phyloP scores from a whole-genome alignment of 164 flowering plant genomes.

The Vitis cinerea region DNA sequence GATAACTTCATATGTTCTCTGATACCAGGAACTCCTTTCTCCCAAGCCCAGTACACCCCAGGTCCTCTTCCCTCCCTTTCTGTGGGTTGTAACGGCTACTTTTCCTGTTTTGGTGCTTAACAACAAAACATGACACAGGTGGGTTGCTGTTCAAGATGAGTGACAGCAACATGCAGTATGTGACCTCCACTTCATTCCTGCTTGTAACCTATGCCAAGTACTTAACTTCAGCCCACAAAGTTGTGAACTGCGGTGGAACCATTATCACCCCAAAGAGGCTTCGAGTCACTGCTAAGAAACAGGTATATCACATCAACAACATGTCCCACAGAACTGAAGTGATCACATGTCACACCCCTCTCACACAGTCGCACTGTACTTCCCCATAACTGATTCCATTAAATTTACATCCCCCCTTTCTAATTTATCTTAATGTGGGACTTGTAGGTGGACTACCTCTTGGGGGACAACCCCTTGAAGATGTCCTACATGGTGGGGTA shows the following conservation, averaged over 20 bases:
- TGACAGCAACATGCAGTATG: conserved; percentile 84
- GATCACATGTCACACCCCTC: too few relatives aligned
- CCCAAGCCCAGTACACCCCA: conserved; percentile 72
- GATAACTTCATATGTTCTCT: conserved; percentile 81
- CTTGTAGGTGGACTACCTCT: conserved; percentile 75
- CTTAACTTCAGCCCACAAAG: conserved; percentile 48
- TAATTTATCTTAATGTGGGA: background rate
- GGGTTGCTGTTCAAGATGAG: conserved; percentile 72
- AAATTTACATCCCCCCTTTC: background rate
- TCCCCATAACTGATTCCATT: too few relatives aligned
- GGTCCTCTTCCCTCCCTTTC: conserved; percentile 32
- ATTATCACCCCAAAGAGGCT: conserved; percentile 53
- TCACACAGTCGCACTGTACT: too few relatives aligned
- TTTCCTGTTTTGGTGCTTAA: conserved; percentile 3
- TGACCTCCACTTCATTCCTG: conserved; percentile 74
- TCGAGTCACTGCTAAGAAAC: conserved; percentile 61
- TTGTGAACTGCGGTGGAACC: conserved; percentile 66
- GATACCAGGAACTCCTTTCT: conserved; percentile 61
- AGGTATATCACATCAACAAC: conserved; percentile 33
- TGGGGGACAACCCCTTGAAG: conserved; percentile 80
- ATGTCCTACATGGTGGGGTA: conserved; percentile 98
- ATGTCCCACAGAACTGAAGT: too few relatives aligned
- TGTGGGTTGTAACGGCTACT: conserved; percentile 31
- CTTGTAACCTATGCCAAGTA: conserved; percentile 79
- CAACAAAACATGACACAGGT: conserved; percentile 32